Base-by-base conservation (phyloP, 768 basidiomycete genomes). In the Candolleomyces eurysporus region DNA sequence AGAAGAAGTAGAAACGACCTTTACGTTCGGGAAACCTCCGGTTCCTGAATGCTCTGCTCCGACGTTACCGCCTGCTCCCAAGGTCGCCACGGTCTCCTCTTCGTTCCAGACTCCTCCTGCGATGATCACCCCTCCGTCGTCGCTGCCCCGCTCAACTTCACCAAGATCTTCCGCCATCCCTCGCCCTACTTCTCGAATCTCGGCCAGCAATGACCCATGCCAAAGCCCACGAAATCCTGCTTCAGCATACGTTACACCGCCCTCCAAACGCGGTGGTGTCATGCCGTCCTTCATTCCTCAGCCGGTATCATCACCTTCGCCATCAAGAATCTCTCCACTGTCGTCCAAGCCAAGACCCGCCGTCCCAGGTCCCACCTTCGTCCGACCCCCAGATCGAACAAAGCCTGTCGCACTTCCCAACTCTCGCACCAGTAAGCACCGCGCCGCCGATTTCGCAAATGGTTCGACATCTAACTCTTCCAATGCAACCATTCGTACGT, bases 261-360 rank as follows among this genome's bases (percentile, higher is more conserved):
- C 85, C 4, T 75, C 73, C 22, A 87, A 84, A 71, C 84, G 83
- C 59, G 78, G 76, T 6, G 78, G 78, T 17, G 66, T 70, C 5
- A 67, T 74, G 40, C 77, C 82, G 7, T 84, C 88, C 5, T 85
- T 85, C 66, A 87, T 89, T 52, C 87, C 88, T 48, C 88, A 88
- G 61, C 79, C 82, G 8, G 72, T 80, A 45, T 70, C 77, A 19
- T 79, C 82, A 1, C 80, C 83, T 19, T 78, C 79, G 5, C 80
- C 80, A 3, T 71, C 71, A 43, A 75, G 73, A 46, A 66, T 63
- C 30, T 63, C 65, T 21, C 58, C 68, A 45, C 66, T 59, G 61
- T 69, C 64, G 61, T 69, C 64, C 22, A 78, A 71, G 64, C 67
- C 67, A 67, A 80, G 74, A 64, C 60, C 66, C 40, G 65, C 66